Conservation (phyloP, 2,329 filamentous ascomycete genomes). For the Trichoderma endophyticum region DNA sequence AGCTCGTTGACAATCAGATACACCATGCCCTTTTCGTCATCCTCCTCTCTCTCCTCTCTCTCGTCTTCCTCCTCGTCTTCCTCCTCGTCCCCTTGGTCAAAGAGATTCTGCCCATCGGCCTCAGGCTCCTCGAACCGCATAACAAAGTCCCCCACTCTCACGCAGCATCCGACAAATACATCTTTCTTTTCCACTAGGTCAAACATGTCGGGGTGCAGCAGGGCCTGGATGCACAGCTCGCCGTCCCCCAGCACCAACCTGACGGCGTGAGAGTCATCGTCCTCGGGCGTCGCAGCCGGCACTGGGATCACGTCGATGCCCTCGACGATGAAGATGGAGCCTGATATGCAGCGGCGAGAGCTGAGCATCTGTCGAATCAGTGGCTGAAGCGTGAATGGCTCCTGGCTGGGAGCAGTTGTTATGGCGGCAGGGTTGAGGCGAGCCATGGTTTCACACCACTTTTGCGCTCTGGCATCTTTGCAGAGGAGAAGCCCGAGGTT, state of each 20-base stretch:
- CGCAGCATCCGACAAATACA: constrained; percentile 48
- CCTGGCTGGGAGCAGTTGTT: constrained; percentile 23
- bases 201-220: constrained; percentile 46
- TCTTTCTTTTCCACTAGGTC: constrained; percentile 45
- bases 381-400: constrained; percentile 33
- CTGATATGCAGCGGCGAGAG: constrained; percentile 45
- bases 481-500: neutral
- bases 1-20: constrained; percentile 47
- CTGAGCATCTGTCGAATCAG: constrained; percentile 48
- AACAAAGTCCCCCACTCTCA: constrained; percentile 44
- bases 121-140: constrained; percentile 23
- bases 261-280: constrained; percentile 41
- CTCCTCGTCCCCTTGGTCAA: neutral
- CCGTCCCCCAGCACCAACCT: constrained; percentile 53
- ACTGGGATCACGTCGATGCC: constrained; percentile 39
- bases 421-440: constrained; percentile 30
- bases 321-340: constrained; percentile 51
- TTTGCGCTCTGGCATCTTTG: constrained; percentile 2
- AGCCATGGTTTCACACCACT: constrained; percentile 22
- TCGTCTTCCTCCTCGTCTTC: neutral
- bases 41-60: neutral
- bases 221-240: constrained; percentile 51
- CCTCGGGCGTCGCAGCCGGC: constrained; percentile 24
- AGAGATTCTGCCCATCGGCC: neutral
- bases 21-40: constrained; percentile 32